Evolutionary conservation across 257 asterid genomes (phyloP).

Genomic region (Eustoma russellianum): DNA sequence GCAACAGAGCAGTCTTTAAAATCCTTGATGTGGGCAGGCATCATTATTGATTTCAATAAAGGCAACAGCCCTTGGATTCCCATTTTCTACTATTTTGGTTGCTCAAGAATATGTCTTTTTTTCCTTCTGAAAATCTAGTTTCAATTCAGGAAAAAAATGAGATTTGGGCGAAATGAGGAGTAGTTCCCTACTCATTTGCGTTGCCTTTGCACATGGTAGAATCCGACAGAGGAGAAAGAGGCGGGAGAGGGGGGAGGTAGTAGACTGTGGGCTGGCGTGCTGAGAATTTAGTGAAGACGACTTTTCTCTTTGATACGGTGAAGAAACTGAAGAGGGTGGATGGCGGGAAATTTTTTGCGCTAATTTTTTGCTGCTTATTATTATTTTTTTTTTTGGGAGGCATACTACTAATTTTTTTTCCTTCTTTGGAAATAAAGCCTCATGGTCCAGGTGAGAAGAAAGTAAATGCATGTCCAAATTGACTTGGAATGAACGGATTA

Average conservation of each 20-base stretch:
- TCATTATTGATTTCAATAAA: slow-evolving; percentile 85
- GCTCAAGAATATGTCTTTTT: slow-evolving; percentile 1
- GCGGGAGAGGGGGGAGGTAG: background rate
- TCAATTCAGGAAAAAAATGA: background rate
- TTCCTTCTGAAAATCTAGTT: background rate
- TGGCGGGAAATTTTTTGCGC: slow-evolving; percentile 13
- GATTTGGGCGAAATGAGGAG: slow-evolving; percentile 7
- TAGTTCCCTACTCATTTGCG: slow-evolving; percentile 8
- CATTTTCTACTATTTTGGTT: slow-evolving; percentile 28
- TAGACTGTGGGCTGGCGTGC: background rate
- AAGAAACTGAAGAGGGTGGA: slow-evolving; percentile 1
- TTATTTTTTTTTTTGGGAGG: too few relatives aligned
- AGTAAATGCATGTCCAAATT: too few relatives aligned
- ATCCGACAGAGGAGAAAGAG: background rate
- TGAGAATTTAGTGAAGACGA: background rate
- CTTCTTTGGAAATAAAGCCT: too few relatives aligned
- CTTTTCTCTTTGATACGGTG: too few relatives aligned
- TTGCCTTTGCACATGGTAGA: background rate
- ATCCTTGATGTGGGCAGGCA: slow-evolving; percentile 70
- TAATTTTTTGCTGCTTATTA: background rate
- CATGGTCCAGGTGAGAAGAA: too few relatives aligned
- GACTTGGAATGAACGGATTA: too few relatives aligned
- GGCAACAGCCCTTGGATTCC: slow-evolving; percentile 90
- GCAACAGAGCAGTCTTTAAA: slow-evolving; percentile 74
- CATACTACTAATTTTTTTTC: too few relatives aligned